Conservation (phyloP, 345 rosid genomes). For the Gossypium anomalum region DNA sequence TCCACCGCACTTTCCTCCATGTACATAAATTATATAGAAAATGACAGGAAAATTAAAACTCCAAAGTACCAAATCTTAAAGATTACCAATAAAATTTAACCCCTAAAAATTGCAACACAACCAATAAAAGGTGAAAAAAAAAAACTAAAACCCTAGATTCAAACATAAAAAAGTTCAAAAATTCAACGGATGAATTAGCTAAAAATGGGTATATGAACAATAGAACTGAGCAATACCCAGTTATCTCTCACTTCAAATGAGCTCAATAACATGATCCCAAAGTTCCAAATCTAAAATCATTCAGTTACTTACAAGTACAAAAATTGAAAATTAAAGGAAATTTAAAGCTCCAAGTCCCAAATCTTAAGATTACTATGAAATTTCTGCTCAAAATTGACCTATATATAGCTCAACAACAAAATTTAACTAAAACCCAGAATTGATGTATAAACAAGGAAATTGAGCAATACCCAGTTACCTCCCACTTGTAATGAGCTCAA, state of each 20-base stretch:
- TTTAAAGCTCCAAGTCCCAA: neutral
- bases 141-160: neutral
- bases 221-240: neutral
- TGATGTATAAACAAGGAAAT: neutral
- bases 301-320: neutral
- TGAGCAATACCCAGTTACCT: slow-evolving; percentile 40
- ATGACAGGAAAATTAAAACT: neutral
- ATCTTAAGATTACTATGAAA: neutral
- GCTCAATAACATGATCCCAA: neutral
- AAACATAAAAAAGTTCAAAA: neutral
- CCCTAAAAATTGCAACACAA: neutral
- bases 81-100: neutral
- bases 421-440: neutral
- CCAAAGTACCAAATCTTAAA: no score
- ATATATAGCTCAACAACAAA: neutral
- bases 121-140: neutral
- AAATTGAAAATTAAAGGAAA: neutral
- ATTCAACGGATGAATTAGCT: neutral
- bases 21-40: no score
- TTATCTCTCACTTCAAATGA: neutral
- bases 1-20: no score
- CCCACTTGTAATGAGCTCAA: slow-evolving; percentile 53
- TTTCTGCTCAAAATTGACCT: neutral
- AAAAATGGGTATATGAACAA: neutral
- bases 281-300: neutral